A percentile compares a stretch with the other conserved stretches of the same genome.
Conservation (phyloP, 2,329 filamentous ascomycete species). For the Penicillium sp. region DNA sequence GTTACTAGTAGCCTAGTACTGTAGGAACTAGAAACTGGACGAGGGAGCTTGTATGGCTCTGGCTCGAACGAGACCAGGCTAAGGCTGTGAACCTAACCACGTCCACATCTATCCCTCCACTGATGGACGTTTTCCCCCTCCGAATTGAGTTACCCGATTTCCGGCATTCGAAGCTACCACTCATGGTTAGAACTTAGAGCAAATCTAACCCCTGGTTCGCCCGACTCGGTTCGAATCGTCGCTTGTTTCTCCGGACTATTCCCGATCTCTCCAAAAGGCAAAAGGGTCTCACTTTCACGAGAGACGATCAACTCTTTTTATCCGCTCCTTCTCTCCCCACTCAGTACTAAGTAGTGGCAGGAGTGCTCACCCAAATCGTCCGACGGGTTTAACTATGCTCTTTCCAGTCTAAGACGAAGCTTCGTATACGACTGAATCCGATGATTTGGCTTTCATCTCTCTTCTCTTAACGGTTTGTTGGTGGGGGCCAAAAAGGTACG, state of each 20-base stretch:
- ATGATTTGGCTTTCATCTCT: conserved; percentile 4
- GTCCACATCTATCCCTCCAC: neutral
- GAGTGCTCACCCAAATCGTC: neutral
- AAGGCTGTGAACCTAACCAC: neutral
- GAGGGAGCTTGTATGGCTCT: neutral
- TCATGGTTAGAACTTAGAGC: neutral
- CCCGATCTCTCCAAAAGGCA: neutral
- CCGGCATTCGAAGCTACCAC: neutral
- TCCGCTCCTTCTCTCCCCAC: neutral
- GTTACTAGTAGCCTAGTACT: neutral
- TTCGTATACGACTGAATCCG: neutral
- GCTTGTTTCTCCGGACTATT: neutral
- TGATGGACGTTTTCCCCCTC: neutral
- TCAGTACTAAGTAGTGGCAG: neutral
- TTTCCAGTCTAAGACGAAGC: neutral
- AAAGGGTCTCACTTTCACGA: neutral
- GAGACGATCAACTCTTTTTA: neutral
- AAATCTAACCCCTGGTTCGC: neutral
- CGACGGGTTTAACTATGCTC: neutral
- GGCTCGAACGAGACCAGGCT: neutral
- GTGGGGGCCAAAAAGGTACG: conserved; percentile 23
- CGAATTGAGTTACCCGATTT: neutral
- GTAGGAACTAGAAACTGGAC: neutral
- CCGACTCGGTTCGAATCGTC: neutral
- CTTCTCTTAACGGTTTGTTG: conserved; percentile 20